These are phyloP conservation scores for Micractinium conductrix DNA, from an alignment of 139 green algal species.

Conservation along the genomic window DNA sequence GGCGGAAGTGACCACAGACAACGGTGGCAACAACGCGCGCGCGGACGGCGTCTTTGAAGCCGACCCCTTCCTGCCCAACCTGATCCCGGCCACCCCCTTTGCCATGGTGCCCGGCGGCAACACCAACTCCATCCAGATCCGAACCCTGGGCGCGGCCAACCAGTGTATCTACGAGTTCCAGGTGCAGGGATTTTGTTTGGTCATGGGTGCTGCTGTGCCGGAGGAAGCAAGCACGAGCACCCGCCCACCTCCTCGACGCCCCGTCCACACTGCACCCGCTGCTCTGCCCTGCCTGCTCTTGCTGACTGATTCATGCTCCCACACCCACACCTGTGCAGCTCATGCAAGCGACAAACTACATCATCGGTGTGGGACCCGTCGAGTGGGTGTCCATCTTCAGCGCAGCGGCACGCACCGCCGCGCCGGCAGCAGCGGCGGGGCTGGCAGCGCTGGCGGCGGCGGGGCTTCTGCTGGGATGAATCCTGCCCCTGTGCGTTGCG, in stretches of 20 bases:
- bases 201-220: not conserved
- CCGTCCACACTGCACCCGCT: not conserved
- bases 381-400: not conserved
- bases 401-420: not conserved
- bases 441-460: not conserved
- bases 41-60: not conserved
- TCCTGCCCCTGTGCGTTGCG: not conserved
- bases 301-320: not conserved
- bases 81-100: not conserved
- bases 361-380: conserved; percentile 8
- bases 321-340: not conserved
- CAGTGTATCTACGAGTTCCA: conserved; percentile 15
- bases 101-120: not conserved
- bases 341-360: conserved; percentile 11
- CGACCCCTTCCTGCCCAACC: not conserved
- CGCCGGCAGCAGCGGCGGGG: not conserved
- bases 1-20: not conserved
- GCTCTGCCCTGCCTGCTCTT: not conserved
- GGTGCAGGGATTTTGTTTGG: not conserved
- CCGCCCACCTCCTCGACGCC: not conserved
- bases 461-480: not conserved
- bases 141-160: not conserved
- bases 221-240: not conserved
- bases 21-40: not conserved
- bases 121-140: not conserved